Evolutionary conservation across 1,284 basidiomycete genomes (phyloP).

Genomic region (Moesziomyces globuligerus): DNA sequence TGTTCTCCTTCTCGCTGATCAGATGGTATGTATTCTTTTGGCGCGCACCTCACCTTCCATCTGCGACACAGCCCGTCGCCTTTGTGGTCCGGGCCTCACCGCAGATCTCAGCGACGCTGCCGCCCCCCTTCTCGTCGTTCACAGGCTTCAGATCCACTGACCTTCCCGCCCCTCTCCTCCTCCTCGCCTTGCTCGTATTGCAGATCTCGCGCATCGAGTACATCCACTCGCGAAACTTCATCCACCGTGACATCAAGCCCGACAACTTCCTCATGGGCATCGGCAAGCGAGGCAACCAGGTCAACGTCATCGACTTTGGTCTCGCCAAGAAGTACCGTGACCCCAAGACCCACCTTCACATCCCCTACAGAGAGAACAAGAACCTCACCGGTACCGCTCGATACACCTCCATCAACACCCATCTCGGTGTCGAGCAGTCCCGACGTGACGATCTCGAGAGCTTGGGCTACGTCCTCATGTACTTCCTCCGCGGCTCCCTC

Average conservation of each 20-base stretch:
- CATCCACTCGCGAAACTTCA: constrained; percentile 99
- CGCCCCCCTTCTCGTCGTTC: neutral
- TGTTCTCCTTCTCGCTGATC: constrained; percentile 93
- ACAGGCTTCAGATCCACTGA: constrained; percentile 1
- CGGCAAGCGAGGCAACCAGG: constrained; percentile 98
- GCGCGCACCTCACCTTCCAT: neutral
- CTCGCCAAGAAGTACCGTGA: constrained; percentile 99
- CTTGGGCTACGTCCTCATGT: constrained; percentile 67
- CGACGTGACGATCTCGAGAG: constrained; percentile 67
- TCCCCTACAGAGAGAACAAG: constrained; percentile 99
- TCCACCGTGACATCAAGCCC: constrained; percentile 98
- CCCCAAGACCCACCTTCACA: constrained; percentile 98
- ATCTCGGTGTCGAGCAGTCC: constrained; percentile 80
- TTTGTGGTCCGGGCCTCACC: too few relatives aligned
- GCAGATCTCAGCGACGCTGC: neutral
- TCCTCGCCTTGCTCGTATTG: constrained; percentile 2
- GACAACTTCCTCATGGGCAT: constrained; percentile 99
- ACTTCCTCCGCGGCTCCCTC: constrained; percentile 66
- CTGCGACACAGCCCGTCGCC: too few relatives aligned
- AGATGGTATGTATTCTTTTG: constrained; percentile 76
- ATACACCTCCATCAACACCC: constrained; percentile 99
- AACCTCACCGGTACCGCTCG: constrained; percentile 98
- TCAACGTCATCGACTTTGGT: constrained; percentile 99
- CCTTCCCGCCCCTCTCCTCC: neutral
- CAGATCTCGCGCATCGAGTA: constrained; percentile 99